These are phyloP conservation scores for Ephemerocybe angulata DNA, from an alignment of 768 basidiomycete species.

Conservation along the genomic window DNA sequence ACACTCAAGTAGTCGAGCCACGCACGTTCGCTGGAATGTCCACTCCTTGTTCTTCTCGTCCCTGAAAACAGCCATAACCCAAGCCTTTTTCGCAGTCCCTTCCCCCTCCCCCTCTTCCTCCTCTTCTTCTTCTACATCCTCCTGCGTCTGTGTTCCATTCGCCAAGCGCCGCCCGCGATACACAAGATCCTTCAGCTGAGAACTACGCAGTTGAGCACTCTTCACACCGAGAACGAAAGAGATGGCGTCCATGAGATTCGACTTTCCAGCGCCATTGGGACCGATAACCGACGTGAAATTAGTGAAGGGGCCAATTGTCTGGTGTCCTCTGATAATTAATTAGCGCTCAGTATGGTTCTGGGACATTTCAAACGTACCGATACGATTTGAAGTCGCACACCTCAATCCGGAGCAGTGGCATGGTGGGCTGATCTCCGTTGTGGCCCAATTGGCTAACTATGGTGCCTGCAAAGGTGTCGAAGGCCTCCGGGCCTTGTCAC, in stretches of 20 bases:
- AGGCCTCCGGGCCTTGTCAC: too few species aligned
- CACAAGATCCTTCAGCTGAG: constrained; percentile 91
- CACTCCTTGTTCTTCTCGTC: constrained; percentile 79
- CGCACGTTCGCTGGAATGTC: constrained; percentile 90
- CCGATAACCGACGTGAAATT: constrained; percentile 96
- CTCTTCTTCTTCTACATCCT: constrained; percentile 50
- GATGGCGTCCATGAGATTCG: constrained; percentile 99
- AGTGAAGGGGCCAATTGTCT: constrained; percentile 86
- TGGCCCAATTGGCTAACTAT: neutral
- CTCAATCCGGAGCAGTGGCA: constrained; percentile 86
- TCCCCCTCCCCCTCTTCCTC: constrained; percentile 58
- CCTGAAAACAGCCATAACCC: constrained; percentile 90
- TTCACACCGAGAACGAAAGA: constrained; percentile 98
- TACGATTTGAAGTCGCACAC: constrained; percentile 98
- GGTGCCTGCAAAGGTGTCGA: neutral
- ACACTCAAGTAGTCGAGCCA: constrained; percentile 18
- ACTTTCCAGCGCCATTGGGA: constrained; percentile 98
- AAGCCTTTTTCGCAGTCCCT: constrained; percentile 86
- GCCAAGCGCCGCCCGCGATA: constrained; percentile 83
- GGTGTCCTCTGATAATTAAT: constrained; percentile 54
- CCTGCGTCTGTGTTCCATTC: constrained; percentile 41
- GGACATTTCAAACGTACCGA: constrained; percentile 39
- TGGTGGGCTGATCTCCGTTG: constrained; percentile 22
- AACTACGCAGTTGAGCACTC: constrained; percentile 87
- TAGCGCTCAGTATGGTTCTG: neutral